Evolutionary conservation across 805 yeast genomes (phyloP).

Genomic region (Kodamaea leandrae): DNA sequence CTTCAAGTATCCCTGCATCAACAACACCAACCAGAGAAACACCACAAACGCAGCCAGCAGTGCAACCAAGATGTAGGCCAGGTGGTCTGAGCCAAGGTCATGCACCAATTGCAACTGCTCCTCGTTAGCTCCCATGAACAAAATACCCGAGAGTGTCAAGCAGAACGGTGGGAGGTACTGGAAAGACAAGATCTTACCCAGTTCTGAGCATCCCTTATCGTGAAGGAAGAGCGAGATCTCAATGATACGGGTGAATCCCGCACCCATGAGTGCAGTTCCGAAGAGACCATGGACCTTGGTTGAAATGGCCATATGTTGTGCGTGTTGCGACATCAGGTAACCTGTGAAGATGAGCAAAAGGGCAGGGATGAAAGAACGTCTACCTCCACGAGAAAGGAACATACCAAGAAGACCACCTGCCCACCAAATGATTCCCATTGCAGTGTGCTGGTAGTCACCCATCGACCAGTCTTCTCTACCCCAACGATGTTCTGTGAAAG

Average conservation of each 20-base stretch:
- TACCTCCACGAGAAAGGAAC: constrained; percentile 57
- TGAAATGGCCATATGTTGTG: constrained; percentile 70
- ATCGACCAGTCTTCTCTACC: constrained; percentile 85
- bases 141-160: constrained; percentile 69
- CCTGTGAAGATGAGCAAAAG: constrained; percentile 84
- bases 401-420: constrained; percentile 87
- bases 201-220: constrained; percentile 47
- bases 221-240: constrained; percentile 76
- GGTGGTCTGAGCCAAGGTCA: constrained; percentile 77
- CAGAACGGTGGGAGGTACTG: constrained; percentile 87
- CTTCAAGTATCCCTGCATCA: constrained; percentile 56
- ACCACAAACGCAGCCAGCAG: constrained; percentile 72
- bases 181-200: constrained; percentile 58
- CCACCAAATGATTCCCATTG: constrained; percentile 98
- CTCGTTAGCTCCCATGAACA: constrained; percentile 92
- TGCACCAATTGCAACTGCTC: constrained; percentile 75
- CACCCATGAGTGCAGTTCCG: constrained; percentile 75
- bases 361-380: constrained; percentile 77
- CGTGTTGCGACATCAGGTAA: constrained; percentile 90
- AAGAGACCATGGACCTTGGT: constrained; percentile 87
- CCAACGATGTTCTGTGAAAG: constrained; percentile 97
- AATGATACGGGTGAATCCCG: constrained; percentile 71
- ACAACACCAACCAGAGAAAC: constrained; percentile 60
- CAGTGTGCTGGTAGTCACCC: constrained; percentile 93
- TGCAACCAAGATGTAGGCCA: constrained; percentile 73